Base-by-base conservation (phyloP, 2,329 filamentous ascomycete species). In the Phoma herbarum region DNA sequence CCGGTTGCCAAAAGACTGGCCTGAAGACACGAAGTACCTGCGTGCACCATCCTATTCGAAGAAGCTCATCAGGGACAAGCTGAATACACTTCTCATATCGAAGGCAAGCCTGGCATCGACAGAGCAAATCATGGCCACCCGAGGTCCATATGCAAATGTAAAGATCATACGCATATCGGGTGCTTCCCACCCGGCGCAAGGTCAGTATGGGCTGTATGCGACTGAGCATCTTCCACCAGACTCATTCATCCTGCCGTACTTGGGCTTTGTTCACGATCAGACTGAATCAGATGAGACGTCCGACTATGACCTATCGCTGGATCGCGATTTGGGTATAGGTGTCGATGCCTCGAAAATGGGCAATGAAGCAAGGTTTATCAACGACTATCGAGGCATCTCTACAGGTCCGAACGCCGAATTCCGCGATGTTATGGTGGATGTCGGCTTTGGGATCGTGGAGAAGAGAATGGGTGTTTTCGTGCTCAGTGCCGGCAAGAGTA, bases 341-440 rank as follows among this genome's bases (percentile, higher is more conserved):
- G 77, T 84, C 10, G 83, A 85, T 64, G 82, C 81, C 4, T 77
- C 77, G 1, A 71, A 67, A 2, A 78, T 78, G 61, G 83, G 83
- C 26, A 85, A 85, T 62, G 82, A 85, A 63, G 79, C 80, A 4
- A 75, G 83, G 42, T 84, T 83, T 62, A 79, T 82, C 59, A 85
- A 85, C 61, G 83, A 85, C 67, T 85, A 84, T 67, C 78, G 83
- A 54, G 81, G 83, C 18, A 75, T 85, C 9, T 71, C 75, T 2
- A 58, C 67, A 1, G 66, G 66, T n/a, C 76, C 78, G 9, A 78
- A 77, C 57, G 79, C 79, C 28, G 80, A 81, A 57, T 82, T 81
- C 55, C 70, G 77, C 23, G 79, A 81, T 47, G 71, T 78, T 23
- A 72, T 73, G 50, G 68, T 79, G 65, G 67, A 79, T 58, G 41